Percentiles rank a stretch among this genome's conserved stretches.
phyloP scores from a whole-genome alignment of 2,329 filamentous ascomycete genomes.

The Nannizziopsis arthrosporioides region DNA sequence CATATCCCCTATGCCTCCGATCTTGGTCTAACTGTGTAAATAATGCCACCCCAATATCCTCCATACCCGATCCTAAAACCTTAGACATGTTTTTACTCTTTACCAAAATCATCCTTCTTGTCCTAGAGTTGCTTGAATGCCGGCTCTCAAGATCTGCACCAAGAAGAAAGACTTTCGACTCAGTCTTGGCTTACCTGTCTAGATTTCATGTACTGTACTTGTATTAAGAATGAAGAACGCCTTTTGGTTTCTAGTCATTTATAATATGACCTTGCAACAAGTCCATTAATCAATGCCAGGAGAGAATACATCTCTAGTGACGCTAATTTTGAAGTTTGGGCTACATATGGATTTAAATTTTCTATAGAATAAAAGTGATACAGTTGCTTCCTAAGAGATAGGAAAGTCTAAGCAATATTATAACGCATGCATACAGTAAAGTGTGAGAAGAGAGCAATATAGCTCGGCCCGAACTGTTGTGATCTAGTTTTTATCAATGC shows the following conservation, averaged over 20 bases:
- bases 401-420: too few relatives aligned
- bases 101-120: neutral
- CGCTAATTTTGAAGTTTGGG: too few relatives aligned
- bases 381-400: too few relatives aligned
- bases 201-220: slow-evolving; percentile 8
- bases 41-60: slow-evolving; percentile 5
- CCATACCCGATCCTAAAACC: slow-evolving; percentile 7
- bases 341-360: too few relatives aligned
- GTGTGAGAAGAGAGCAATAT: neutral
- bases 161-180: slow-evolving; percentile 7
- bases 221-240: neutral
- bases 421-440: slow-evolving; percentile 1
- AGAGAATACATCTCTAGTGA: too few relatives aligned
- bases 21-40: slow-evolving; percentile 85
- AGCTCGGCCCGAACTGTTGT: neutral
- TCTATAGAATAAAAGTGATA: too few relatives aligned
- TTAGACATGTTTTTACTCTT: neutral
- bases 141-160: neutral
- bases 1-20: slow-evolving; percentile 87
- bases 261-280: neutral
- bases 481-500: slow-evolving; percentile 37
- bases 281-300: too few relatives aligned
- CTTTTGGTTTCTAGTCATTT: neutral
- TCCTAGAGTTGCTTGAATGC: neutral
- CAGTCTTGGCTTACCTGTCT: neutral